These are phyloP conservation scores for Amanita jacksonii DNA, from an alignment of 768 basidiomycete genomes.

Conservation along the genomic window DNA sequence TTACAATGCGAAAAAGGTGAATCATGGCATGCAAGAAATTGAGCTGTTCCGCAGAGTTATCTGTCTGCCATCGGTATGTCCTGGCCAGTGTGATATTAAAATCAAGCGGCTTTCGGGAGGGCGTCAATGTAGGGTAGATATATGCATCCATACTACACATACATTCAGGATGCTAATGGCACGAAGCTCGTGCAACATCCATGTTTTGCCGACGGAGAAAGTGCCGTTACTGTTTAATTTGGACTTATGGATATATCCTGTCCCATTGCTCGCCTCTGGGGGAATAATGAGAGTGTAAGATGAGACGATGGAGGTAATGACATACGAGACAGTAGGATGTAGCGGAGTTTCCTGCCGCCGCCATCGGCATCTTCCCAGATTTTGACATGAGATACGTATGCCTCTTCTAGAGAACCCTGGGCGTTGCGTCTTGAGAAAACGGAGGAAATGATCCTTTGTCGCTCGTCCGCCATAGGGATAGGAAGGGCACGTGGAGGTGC, in stretches of 20 bases:
- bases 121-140: slow-evolving; percentile 25
- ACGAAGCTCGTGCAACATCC: slow-evolving; percentile 78
- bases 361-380: slow-evolving; percentile 87
- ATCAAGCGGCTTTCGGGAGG: slow-evolving; percentile 22
- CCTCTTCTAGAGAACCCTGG: slow-evolving; percentile 57
- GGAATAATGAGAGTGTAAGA: slow-evolving; percentile 8
- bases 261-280: slow-evolving; percentile 50
- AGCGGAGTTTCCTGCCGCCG: slow-evolving; percentile 75
- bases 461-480: slow-evolving; percentile 35
- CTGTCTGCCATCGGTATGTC: slow-evolving; percentile 87
- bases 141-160: slow-evolving; percentile 19
- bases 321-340: slow-evolving; percentile 86
- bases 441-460: slow-evolving; percentile 69
- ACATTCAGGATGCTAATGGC: slow-evolving; percentile 71
- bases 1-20: slow-evolving; percentile 44
- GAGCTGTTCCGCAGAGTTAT: slow-evolving; percentile 60
- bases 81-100: slow-evolving; percentile 85
- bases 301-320: slow-evolving; percentile 15
- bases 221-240: slow-evolving; percentile 91
- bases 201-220: slow-evolving; percentile 97
- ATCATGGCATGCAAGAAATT: slow-evolving; percentile 62
- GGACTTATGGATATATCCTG: slow-evolving; percentile 86
- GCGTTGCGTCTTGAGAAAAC: slow-evolving; percentile 72
- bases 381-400: slow-evolving; percentile 83
- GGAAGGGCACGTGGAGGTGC: slow-evolving; percentile 7